Conservation (phyloP, 352 stramenopile genomes). For the Phytopythium helicoides region DNA sequence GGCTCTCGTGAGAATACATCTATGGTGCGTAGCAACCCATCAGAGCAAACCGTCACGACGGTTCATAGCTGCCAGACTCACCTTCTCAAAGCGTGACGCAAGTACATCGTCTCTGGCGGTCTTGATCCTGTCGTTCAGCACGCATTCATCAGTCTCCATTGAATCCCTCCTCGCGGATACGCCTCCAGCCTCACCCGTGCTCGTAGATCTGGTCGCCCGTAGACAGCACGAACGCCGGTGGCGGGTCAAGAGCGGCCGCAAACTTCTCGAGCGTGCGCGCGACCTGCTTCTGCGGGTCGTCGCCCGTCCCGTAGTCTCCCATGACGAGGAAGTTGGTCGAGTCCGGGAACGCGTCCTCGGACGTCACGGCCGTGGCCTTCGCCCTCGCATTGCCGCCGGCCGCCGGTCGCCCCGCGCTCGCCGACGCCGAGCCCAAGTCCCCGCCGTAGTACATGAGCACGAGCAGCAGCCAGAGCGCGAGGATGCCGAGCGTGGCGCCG, state of each 20-base stretch:
- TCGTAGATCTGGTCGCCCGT: constrained; percentile 88
- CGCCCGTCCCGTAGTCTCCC: constrained; percentile 80
- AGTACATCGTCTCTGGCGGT: constrained; percentile 57
- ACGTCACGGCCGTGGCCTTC: constrained; percentile 11
- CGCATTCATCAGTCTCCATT: not conserved
- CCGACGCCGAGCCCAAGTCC: constrained; percentile 5
- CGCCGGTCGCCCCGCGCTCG: not conserved
- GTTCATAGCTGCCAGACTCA: constrained; percentile 8
- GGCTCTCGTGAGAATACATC: constrained; percentile 67
- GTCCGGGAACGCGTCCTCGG: constrained; percentile 44
- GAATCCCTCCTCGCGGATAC: not conserved
- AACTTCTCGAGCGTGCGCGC: constrained; percentile 62
- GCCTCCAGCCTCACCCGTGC: constrained; percentile 43
- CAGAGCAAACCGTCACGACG: not conserved
- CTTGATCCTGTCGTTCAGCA: constrained; percentile 34
- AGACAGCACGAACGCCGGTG: constrained; percentile 74
- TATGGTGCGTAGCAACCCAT: constrained; percentile 13
- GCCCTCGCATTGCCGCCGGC: not conserved
- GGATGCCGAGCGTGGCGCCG: constrained; percentile 40
- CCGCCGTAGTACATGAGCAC: constrained; percentile 53
- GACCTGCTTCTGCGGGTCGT: constrained; percentile 54
- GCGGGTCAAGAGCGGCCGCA: constrained; percentile 47
- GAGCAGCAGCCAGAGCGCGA: constrained; percentile 62
- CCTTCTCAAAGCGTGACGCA: constrained; percentile 72
- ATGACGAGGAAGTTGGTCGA: constrained; percentile 78